Evolutionary conservation across 257 asterid genomes (phyloP), one percentile per base, ranked within the genome.

Genomic region (Ajuga chamaepitys): DNA sequence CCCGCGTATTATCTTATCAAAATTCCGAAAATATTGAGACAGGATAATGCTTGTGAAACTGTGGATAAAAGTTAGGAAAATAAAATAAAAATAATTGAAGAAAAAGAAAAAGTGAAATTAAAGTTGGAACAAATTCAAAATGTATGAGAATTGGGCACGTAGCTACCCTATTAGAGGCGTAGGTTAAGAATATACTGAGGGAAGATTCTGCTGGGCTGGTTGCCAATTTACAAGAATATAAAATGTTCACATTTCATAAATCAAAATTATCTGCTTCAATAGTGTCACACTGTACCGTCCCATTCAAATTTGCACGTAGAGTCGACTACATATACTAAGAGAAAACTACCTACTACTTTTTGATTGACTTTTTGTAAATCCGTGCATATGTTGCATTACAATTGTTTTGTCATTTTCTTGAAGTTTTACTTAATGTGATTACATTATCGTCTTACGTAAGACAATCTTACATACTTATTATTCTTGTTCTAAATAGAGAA

Each of bases 111-210:
- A 51, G 59, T 2, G 7, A 4, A 32, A 26, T 5, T 40, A 72
- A 66, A 58, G 69, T 61, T 0, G 78, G 74, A 77, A 77, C 71
- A 73, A 58, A 73, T 77, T 63, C 82, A 70, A 51, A 73, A 69
- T 55, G 41, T 53, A 64, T 59, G 59, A 8, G 12, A 62, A 44
- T 21, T 45, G 24, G 71, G 58, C 82, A 77, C 75, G 78, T 77
- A 63, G 32, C 63, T 62, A 4, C 34, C 59, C 72, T 58, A 48
- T 14, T 20, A 44, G 35, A 42, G 70, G 67, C 58, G 26, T 37
- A 66, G 48, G 55, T 32, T 47, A 38, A 52, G 78, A 77, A 77
- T 72, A 77, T 77, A 70, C 82, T 21, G 47, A 24, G 1, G 4
- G 4, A 6, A 42, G 70, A 72, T 68, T 72, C 82, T 64, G 65